phyloP scores from a whole-genome alignment of 2,329 filamentous ascomycete species.

The Cladophialophora immunda region DNA sequence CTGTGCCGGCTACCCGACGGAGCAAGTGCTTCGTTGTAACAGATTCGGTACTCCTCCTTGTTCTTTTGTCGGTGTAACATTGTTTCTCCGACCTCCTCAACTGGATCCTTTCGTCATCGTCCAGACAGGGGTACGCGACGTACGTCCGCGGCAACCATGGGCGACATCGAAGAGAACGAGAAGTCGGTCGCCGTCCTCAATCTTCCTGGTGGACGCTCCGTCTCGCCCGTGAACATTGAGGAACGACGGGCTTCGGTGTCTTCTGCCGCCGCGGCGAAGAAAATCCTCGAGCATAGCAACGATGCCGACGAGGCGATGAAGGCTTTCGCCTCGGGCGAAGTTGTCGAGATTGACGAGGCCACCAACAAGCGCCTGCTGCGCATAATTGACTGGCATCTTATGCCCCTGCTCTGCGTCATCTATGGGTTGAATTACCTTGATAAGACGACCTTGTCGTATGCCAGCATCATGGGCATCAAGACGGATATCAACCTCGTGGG shows the following conservation, averaged over 20 bases:
- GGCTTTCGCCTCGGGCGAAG: slow-evolving; percentile 61
- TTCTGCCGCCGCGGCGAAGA: slow-evolving; percentile 39
- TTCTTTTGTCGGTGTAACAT: background rate
- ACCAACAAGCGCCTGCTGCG: slow-evolving; percentile 67
- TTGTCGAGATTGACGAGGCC: slow-evolving; percentile 63
- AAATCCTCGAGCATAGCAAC: slow-evolving; percentile 60
- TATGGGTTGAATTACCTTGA: slow-evolving; percentile 65
- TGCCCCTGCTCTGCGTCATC: slow-evolving; percentile 67
- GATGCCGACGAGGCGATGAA: slow-evolving; percentile 70
- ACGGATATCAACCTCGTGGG: slow-evolving; percentile 54
- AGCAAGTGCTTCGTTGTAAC: background rate
- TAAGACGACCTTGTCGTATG: slow-evolving; percentile 62
- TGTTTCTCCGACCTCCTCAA: background rate
- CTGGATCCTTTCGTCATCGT: background rate
- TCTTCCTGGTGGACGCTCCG: slow-evolving; percentile 28
- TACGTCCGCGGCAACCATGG: slow-evolving; percentile 19
- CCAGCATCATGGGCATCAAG: slow-evolving; percentile 63
- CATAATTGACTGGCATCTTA: slow-evolving; percentile 69
- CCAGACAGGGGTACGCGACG: background rate
- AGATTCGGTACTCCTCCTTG: background rate
- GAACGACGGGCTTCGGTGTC: slow-evolving; percentile 29
- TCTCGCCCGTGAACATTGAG: slow-evolving; percentile 33
- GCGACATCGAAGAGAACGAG: slow-evolving; percentile 31
- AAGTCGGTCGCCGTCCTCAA: slow-evolving; percentile 28
- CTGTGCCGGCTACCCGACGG: background rate